Evolutionary conservation across 83 land plant species (phyloP), one percentile per base, ranked within the genome.

Genomic region (Isoetes engelmannii): DNA sequence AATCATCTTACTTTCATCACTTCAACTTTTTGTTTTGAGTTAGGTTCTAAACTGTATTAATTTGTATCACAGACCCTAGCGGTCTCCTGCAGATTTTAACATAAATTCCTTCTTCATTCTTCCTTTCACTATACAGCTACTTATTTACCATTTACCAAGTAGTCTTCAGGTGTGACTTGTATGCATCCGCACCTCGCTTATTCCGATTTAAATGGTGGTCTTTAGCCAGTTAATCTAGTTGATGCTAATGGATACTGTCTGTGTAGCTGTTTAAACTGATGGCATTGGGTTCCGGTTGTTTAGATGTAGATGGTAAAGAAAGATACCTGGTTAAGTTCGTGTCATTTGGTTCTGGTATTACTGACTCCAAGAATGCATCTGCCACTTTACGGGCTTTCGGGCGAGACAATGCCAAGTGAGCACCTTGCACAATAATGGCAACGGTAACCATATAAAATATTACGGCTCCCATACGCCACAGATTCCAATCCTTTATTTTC

Each of bases 281-380:
- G 18, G 6, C 6, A 21, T 57, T 47, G 17, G 4, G 49, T 49
- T 54, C 42, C 5, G 13, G 9, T 68, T 59, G 9, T 6, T 46
- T 9, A 49, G 28, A 51, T 47, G 49, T 9, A 49, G 28, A 51
- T 47, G 49, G 20, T 7, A 42, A 72, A 19, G 10, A 67, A 47
- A 66, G 82, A 80, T 78, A 89, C 99, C 70, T 86, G 59, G 71
- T 79, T 5, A 94, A 47, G 78, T 90, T 94, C 55, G 61, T 55
- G 4, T 73, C 80, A 46, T 90, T 74, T 4, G 99, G 92, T 50
- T 94, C 90, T 44, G 99, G 99, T 80, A 94, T 85, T 51, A 84
- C 72, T 63, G 96, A 82, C 75, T 94, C 99, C 85, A 94, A 77
- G 71, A 86, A 94, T 17, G 85, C 83, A 70, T 94, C 89, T 46